Base-by-base conservation (phyloP, 2,329 filamentous ascomycete species). In the Cordyceps tenuipes region DNA sequence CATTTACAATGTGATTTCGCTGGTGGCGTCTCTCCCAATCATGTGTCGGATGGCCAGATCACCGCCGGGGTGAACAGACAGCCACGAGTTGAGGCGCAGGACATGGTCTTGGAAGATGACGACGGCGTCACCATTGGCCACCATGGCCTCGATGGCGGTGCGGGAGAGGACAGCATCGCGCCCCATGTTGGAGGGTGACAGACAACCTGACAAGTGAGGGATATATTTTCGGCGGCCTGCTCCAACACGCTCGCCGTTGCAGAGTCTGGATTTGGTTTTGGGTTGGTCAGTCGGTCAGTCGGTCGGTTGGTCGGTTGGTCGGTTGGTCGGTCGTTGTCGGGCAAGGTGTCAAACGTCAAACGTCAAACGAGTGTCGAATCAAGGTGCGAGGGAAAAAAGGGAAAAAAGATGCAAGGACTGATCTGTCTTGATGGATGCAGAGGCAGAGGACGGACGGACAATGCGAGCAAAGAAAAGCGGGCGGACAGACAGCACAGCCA, bases 31-130 rank as follows among this genome's bases (percentile, higher is more conserved):
- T 69, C 75, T 76, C 59, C 82, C 82, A 4, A 84, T 79, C 80
- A 84, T 85, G 71, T 86, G 83, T 63, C 81, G 68, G 62, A 86
- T 83, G 21, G 82, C 80, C 29, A 86, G 71, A 15, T 75, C 72
- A 36, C 84, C 84, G 21, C 84, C 84, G 0, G 84, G 84, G 65
- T 86, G 84, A 60, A 72, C 77, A 59, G 78, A 68, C 64, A 85
- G 75, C 84, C 83, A 87, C 48, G 74, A 71, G 65, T 84, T 80
- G 43, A 86, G 77, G 60, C 76, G 75, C 64, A 86, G 72, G 17
- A 82, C 78, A 56, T 73, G 66, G 49, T 80, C 82, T 50, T 85
- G 77, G 64, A 77, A 79, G 59, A 86, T 78, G 64, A 86, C 77
- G 59, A 86, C 79, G 15, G 72, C 76, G 34, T 79, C 74, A 61